Evolutionary conservation across 2,329 filamentous ascomycete genomes (phyloP).

Genomic region (Phyllosticta capitalensis): DNA sequence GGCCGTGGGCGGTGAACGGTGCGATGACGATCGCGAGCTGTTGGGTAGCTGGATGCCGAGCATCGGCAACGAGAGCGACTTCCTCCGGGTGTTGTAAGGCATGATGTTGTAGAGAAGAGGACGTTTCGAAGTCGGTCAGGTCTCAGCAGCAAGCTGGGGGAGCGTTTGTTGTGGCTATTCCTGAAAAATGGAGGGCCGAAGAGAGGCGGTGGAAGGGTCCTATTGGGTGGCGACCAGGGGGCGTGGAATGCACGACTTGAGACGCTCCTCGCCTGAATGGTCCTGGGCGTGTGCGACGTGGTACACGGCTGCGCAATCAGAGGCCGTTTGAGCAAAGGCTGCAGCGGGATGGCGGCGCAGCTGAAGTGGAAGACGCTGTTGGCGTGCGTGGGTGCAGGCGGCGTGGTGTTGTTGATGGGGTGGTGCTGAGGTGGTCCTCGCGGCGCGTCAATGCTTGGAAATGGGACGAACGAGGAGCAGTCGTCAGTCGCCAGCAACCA

Average conservation of each 20-base stretch:
- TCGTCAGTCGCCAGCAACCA: slow-evolving; percentile 4
- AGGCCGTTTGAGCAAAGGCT: slow-evolving; percentile 5
- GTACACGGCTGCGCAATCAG: slow-evolving; percentile 1
- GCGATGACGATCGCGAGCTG: slow-evolving; percentile 39
- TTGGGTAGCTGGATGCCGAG: slow-evolving; percentile 78
- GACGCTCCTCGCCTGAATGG: slow-evolving; percentile 10
- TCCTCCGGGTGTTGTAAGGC: slow-evolving; percentile 95
- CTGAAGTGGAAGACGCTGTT: not conserved
- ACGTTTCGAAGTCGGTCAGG: slow-evolving; percentile 13
- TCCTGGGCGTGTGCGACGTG: slow-evolving; percentile 5
- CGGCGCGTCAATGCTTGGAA: slow-evolving; percentile 6
- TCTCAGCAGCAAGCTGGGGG: slow-evolving; percentile 14
- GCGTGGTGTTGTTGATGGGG: not conserved
- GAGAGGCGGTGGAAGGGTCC: slow-evolving; percentile 6
- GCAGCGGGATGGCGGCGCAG: slow-evolving; percentile 1
- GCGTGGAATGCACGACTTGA: slow-evolving; percentile 10
- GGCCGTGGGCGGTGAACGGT: slow-evolving; percentile 52
- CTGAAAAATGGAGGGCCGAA: slow-evolving; percentile 7
- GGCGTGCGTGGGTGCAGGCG: not conserved
- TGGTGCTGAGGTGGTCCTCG: slow-evolving; percentile 2
- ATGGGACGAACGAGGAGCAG: slow-evolving; percentile 4
- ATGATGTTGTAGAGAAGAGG: slow-evolving; percentile 37
- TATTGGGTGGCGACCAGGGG: slow-evolving; percentile 11
- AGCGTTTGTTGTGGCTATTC: slow-evolving; percentile 7
- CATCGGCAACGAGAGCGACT: slow-evolving; percentile 86